phyloP scores from a whole-genome alignment of 148 eudicot genomes.

The Chenopodium berlandieri region DNA sequence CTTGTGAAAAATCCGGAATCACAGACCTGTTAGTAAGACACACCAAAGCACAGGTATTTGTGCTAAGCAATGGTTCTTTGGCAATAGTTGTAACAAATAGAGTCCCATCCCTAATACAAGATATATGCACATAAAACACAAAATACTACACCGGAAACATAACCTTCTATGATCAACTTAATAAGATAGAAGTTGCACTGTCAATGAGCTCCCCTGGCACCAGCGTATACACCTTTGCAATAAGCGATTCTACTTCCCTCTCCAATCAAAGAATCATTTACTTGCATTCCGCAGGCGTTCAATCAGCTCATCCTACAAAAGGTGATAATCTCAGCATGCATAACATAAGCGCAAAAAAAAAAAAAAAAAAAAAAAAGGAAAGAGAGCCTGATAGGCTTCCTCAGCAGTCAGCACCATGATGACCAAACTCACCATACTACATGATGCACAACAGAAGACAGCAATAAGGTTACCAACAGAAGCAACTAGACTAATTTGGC shows the following conservation, averaged over 20 bases:
- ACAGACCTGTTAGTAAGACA: not conserved
- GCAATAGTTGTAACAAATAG: not conserved
- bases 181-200: not conserved
- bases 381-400: no score
- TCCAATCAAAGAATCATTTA: conserved; percentile 23
- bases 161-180: not conserved
- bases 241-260: not conserved
- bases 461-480: not conserved
- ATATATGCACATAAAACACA: not conserved
- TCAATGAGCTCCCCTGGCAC: not conserved
- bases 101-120: not conserved
- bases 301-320: conserved; percentile 60
- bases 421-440: not conserved
- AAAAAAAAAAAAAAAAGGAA: no score
- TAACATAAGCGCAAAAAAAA: not conserved
- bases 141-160: not conserved
- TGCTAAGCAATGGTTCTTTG: not conserved
- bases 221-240: not conserved
- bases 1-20: not conserved
- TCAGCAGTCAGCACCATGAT: not conserved
- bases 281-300: conserved; percentile 47
- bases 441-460: not conserved
- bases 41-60: not conserved
- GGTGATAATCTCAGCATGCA: not conserved
- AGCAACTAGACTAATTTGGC: not conserved